Evolutionary conservation across 2,329 filamentous ascomycete genomes (phyloP), one percentile per base, ranked within the genome.

Genomic region (Pyricularia grisea): DNA sequence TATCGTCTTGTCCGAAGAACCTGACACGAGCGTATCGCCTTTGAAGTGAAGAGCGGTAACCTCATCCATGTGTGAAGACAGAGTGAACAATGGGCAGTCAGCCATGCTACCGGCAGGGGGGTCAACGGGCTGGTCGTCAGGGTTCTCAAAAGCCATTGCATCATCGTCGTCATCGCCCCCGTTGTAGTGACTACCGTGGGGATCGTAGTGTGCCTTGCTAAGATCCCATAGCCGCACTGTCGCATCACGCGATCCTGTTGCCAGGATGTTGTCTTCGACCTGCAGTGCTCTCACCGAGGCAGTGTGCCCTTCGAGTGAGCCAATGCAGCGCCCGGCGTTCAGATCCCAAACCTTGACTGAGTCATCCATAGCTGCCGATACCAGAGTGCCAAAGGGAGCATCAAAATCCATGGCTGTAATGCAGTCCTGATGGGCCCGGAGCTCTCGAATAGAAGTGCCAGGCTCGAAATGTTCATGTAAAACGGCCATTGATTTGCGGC

Each of bases 331-430:
- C 55, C 95, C 95, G 2, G 92, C 91, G 76, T 95, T 97, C 72
- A 99, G 83, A 79, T 99, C 95, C 95, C 95, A 99, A 25, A 99
- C 95, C 71, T 92, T 88, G 63, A 99, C 91, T 0, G 93, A 94
- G 78, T 99, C 95, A 77, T 99, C 95, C 75, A 97, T 82, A 11
- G 94, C 92, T 11, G 95, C 91, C 9, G 93, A 94, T 6, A 98
- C 93, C 87, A 98, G 88, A 25, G 93, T 96, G 20, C 95, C 95
- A 78, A 98, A 98, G 0, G 95, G 95, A n/a, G 91, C 91, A 77
- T 99, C 95, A 78, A 99, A 99, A 79, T 98, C 95, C 71, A 99
- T 78, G 9, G 94, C 91, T 0, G 94, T 97, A 71, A 99, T 91
- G 70, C 86, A 87, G 77, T 99, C 95, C 68, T 88, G 89, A 78